Base-by-base conservation (phyloP, 371 early-diverging fungal genomes). In the Mucor plumbeus region DNA sequence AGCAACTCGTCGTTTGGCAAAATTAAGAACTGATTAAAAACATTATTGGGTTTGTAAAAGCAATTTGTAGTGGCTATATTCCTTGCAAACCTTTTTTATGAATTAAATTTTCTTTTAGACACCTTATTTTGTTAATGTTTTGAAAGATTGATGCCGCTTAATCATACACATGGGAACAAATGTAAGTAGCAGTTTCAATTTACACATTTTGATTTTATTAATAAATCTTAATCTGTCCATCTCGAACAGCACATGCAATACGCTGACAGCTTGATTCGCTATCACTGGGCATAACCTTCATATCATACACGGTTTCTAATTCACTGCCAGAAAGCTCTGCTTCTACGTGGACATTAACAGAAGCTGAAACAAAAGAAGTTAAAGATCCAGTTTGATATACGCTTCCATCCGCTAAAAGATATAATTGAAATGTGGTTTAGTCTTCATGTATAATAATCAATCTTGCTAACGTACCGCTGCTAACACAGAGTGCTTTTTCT, bases 311-410 rank as follows among this genome's bases (percentile, higher is more conserved):
- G 0, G 74, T 21, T 31, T 82, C 82, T 2, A 82, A 54, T 40
- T 82, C 82, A 63, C 69, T 79, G 7, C 82, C 82, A 5, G 78
- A 68, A 36, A 74, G 77, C 47, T 82, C 82, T 14, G 68, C 70
- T 36, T 73, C 61, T 0, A 69, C 21, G 6, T 36, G 33, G 14
- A 72, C 36, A 9, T 34, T 31, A 1, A 14, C 31, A 5, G 43
- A 35, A 0, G 59, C 15, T 3, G 43, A 50, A 2, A 47, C 48
- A 6, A 69, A 44, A 21, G 53, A 11, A 4, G 33, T 5, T 17
- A 82, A 21, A 3, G 78, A n/a, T 10, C 55, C 65, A 9, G 82
- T 82, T 40, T 74, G 74, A 63, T 78, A 79, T 3, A 79, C 41
- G 40, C 75, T 76, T 41, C 82, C 82, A 61, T 82, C 82, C 19